Evolutionary conservation across 2,329 filamentous ascomycete genomes (phyloP).

Genomic region (Cadophora luteo-olivacea): DNA sequence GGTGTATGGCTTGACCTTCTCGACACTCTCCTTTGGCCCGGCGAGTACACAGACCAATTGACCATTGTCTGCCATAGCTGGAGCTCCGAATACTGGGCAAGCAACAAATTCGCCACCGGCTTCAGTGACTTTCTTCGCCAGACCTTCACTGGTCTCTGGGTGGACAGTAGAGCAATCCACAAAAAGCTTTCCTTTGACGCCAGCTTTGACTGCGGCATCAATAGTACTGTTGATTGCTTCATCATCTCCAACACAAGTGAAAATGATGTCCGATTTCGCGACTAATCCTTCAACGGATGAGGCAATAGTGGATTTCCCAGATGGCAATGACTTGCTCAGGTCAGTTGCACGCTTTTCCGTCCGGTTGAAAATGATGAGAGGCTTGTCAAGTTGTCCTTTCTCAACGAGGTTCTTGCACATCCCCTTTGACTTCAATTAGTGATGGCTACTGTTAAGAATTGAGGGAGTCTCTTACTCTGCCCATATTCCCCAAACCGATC

Average conservation of each 20-base stretch:
- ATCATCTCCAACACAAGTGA: constrained; percentile 83
- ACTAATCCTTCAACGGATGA: constrained; percentile 71
- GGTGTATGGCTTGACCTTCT: constrained; percentile 72
- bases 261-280: constrained; percentile 75
- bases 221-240: constrained; percentile 71
- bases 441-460: constrained; percentile 2
- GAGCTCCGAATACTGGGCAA: constrained; percentile 65
- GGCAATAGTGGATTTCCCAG: constrained; percentile 68
- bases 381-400: constrained; percentile 74
- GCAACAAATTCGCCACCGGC: constrained; percentile 78
- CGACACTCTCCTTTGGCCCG: constrained; percentile 64
- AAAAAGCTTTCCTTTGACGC: constrained; percentile 75
- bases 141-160: constrained; percentile 75
- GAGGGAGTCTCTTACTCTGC: constrained; percentile 62
- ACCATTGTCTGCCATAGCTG: constrained; percentile 63
- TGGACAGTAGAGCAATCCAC: constrained; percentile 90
- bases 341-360: constrained; percentile 70
- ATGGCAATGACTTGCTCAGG: constrained; percentile 64
- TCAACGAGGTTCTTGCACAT: constrained; percentile 85
- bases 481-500: constrained; percentile 90
- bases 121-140: constrained; percentile 62
- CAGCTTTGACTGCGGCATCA: constrained; percentile 58
- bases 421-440: constrained; percentile 49
- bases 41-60: constrained; percentile 77
- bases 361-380: constrained; percentile 83